Evolutionary conservation across 352 stramenopile genomes (phyloP).

Genomic region (Phytopythium chamaehyphon): DNA sequence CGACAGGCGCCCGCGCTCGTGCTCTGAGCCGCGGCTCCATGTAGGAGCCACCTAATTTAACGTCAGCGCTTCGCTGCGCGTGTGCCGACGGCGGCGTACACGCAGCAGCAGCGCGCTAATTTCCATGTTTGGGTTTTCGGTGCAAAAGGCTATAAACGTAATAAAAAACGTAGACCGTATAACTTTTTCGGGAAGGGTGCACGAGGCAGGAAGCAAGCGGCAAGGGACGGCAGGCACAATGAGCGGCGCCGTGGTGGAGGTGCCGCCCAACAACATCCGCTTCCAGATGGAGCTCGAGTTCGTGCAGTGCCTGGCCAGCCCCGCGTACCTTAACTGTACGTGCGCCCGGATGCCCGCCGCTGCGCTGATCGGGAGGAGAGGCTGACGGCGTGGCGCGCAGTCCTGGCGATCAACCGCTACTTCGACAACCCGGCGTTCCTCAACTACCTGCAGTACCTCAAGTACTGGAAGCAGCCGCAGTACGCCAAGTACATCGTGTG

Average conservation of each 20-base stretch:
- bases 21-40: background rate
- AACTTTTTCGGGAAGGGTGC: background rate
- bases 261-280: slow-evolving; percentile 86
- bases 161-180: too few relatives aligned
- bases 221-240: slow-evolving; percentile 4
- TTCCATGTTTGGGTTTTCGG: too few relatives aligned
- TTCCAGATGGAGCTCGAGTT: slow-evolving; percentile 94
- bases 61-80: too few relatives aligned
- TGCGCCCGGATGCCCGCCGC: background rate
- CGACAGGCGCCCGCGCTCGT: slow-evolving; percentile 6
- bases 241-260: slow-evolving; percentile 30
- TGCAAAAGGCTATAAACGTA: too few relatives aligned
- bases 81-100: too few relatives aligned
- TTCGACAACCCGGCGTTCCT: slow-evolving; percentile 90
- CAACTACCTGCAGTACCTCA: slow-evolving; percentile 90
- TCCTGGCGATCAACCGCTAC: slow-evolving; percentile 88
- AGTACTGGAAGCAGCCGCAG: slow-evolving; percentile 91
- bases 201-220: background rate
- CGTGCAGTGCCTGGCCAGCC: slow-evolving; percentile 88
- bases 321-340: slow-evolving; percentile 87
- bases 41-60: too few relatives aligned
- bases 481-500: slow-evolving; percentile 91
- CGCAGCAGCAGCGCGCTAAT: too few relatives aligned
- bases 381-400: slow-evolving; percentile 25
- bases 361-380: background rate